Base-by-base conservation (phyloP, 495 filamentous ascomycete species). In the Massariosphaeria phaeospora region DNA sequence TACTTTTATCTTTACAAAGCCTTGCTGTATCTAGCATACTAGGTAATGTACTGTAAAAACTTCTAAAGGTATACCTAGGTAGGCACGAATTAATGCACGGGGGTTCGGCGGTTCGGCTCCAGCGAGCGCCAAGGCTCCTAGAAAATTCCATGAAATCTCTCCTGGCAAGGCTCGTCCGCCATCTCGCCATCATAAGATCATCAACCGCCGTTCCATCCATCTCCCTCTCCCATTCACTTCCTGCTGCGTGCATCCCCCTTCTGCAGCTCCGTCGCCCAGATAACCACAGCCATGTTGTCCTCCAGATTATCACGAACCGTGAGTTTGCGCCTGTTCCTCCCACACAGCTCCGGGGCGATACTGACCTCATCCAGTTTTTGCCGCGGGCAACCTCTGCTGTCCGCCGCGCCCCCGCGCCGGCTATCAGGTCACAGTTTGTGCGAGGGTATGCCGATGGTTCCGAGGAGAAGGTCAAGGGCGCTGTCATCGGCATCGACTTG, bases 401-500 rank as follows among this genome's bases (percentile, higher is more conserved):
- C 64, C 67, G 73, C 62, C 76, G 74, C 66, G 59, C 75, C 39
- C 76, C 80, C 70, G 72, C 73, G 57, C 68, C 74, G 70, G 75
- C 83, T 23, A 51, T 71, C 49, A 67, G 72, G 55, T 72, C 76
- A 66, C 66, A 84, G 71, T 80, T 83, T 77, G 73, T 79, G 72
- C 71, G 86, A 75, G 89, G 83, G 75, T 87, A 95, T 46, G 89
- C 90, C 49, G 85, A 86, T 60, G 83, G 79, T 66, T 85, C 56
- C 0, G 62, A 91, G 68, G 82, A 83, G 69, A 90, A 90, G 77
- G 86, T 97, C 49, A 89, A 93, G 78, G 94, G 94, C 67, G 75
- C 84, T 70, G 93, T 98, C 70, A 96, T 98, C 63, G 93, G 93
- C 80, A 96, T 98, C 72, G 93, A 98, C 81, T 78, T 98, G 66